Conservation (phyloP, 2,329 filamentous ascomycete genomes). For the Aschersonia sp. region DNA sequence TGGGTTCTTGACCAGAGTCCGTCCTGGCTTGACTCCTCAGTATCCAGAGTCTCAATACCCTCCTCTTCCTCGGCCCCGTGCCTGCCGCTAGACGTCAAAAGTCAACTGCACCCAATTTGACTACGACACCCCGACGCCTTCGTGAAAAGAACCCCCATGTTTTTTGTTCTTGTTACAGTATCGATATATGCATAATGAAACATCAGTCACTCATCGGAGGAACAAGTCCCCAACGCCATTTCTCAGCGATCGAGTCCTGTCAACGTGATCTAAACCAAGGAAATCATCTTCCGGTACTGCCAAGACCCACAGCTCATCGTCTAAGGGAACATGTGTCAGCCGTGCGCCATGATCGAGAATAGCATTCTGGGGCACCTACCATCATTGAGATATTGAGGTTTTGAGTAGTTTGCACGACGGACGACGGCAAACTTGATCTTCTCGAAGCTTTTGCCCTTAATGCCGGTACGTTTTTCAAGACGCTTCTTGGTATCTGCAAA, state of each 20-base stretch:
- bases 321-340: constrained; percentile 17
- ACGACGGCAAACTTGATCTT: constrained; percentile 94
- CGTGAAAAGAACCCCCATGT: background rate
- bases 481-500: constrained; percentile 90
- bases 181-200: background rate
- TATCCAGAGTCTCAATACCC: constrained; percentile 6
- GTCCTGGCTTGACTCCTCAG: background rate
- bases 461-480: constrained; percentile 79
- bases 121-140: constrained; percentile 2
- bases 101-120: background rate
- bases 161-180: background rate
- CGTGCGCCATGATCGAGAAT: too few species aligned
- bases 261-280: constrained; percentile 51
- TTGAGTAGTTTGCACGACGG: constrained; percentile 55
- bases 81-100: background rate
- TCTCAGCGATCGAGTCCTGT: constrained; percentile 41
- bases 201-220: constrained; percentile 22
- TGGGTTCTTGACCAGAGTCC: background rate
- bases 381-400: constrained; percentile 72
- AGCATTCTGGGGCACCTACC: constrained; percentile 39
- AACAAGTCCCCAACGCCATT: constrained; percentile 51
- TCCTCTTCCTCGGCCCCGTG: constrained; percentile 3
- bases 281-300: constrained; percentile 41
- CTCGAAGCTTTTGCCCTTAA: constrained; percentile 96
- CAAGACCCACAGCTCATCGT: constrained; percentile 42